These are phyloP conservation scores for Hemileccinum rubropunctum DNA, from an alignment of 768 basidiomycete species.

Conservation along the genomic window DNA sequence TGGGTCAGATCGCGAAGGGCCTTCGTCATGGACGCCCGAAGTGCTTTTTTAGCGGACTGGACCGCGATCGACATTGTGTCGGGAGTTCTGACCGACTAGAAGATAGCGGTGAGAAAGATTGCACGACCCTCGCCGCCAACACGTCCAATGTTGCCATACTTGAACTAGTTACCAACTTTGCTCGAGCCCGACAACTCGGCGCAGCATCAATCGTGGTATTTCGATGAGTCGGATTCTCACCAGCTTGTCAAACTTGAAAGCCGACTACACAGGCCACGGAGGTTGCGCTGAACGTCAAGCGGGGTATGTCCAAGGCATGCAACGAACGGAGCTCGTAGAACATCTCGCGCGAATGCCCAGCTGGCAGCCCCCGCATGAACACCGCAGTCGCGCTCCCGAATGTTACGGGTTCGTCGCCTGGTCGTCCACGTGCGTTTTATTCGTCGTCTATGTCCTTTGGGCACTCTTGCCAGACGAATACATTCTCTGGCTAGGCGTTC, in stretches of 20 bases:
- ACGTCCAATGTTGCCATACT: no score
- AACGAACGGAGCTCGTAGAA: conserved; percentile 6
- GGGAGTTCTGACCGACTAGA: not conserved
- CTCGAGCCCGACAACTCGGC: conserved; percentile 14
- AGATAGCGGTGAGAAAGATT: no score
- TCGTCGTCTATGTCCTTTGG: conserved; percentile 74
- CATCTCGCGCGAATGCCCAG: conserved; percentile 28
- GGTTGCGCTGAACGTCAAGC: conserved; percentile 17
- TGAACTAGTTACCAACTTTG: no score
- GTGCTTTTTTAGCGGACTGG: conserved; percentile 45
- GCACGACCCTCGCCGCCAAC: no score
- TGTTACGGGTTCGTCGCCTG: conserved; percentile 91
- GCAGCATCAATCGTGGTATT: conserved; percentile 4
- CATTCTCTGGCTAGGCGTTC: conserved; percentile 62
- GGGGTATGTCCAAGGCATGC: conserved; percentile 7
- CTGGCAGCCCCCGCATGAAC: conserved; percentile 40
- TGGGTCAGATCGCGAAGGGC: conserved; percentile 44
- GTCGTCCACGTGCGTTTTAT: conserved; percentile 72
- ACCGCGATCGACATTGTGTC: conserved; percentile 30
- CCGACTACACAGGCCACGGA: conserved; percentile 15
- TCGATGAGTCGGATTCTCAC: no score
- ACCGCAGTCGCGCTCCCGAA: conserved; percentile 72
- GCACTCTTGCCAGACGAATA: conserved; percentile 72
- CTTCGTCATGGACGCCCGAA: conserved; percentile 50
- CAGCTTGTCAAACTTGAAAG: no score